These are phyloP conservation scores for Alternaria sp. DNA, from an alignment of 2,329 filamentous ascomycete species.

Conservation along the genomic window DNA sequence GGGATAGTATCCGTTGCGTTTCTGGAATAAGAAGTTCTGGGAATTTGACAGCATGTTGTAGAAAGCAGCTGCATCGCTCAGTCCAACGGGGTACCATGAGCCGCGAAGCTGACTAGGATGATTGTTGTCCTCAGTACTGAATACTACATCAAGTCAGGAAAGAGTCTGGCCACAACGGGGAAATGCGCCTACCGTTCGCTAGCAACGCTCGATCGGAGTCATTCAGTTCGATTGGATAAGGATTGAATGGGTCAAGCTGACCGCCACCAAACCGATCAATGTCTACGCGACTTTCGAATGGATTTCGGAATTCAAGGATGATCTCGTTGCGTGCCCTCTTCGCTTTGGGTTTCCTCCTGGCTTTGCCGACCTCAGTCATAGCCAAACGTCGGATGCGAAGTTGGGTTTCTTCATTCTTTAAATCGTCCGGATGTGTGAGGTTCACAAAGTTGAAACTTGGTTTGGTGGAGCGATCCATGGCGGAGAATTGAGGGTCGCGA, in stretches of 20 bases:
- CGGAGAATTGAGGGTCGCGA: background rate
- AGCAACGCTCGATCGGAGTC: slow-evolving; percentile 32
- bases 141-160: slow-evolving; percentile 35
- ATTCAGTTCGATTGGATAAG: slow-evolving; percentile 40
- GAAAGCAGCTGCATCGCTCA: slow-evolving; percentile 33
- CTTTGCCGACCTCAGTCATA: slow-evolving; percentile 45
- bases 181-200: slow-evolving; percentile 33
- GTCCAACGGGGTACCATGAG: slow-evolving; percentile 39
- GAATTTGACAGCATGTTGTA: slow-evolving; percentile 41
- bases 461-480: slow-evolving; percentile 38
- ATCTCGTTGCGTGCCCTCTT: slow-evolving; percentile 38
- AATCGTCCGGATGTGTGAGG: slow-evolving; percentile 42
- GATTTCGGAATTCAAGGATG: slow-evolving; percentile 36
- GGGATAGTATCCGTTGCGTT: slow-evolving; percentile 28
- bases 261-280: slow-evolving; percentile 35
- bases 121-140: slow-evolving; percentile 25
- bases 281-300: slow-evolving; percentile 12
- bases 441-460: slow-evolving; percentile 44
- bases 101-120: slow-evolving; percentile 37
- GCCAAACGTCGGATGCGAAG: slow-evolving; percentile 45
- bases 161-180: background rate
- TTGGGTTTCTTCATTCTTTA: slow-evolving; percentile 44
- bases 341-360: slow-evolving; percentile 39
- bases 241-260: slow-evolving; percentile 35
- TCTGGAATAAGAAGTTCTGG: slow-evolving; percentile 36